These are phyloP conservation scores for Beauveria sp. DNA, from an alignment of 2,329 filamentous ascomycete genomes.

Conservation along the genomic window DNA sequence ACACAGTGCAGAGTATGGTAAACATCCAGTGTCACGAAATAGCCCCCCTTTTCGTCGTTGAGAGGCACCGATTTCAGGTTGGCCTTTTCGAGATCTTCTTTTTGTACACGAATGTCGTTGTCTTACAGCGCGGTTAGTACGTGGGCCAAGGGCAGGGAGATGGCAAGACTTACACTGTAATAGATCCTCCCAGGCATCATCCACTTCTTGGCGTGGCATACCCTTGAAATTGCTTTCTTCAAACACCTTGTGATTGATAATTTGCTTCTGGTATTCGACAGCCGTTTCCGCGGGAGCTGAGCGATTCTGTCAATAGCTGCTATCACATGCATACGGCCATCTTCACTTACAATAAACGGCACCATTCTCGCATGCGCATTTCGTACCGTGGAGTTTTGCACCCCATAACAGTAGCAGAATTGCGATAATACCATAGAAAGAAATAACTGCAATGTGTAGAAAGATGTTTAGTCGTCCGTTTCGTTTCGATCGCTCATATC, in stretches of 20 bases:
- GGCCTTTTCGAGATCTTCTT: constrained; percentile 10
- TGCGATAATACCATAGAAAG: neutral
- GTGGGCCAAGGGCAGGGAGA: no score
- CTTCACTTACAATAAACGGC: constrained; percentile 7
- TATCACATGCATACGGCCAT: neutral
- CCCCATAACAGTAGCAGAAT: constrained; percentile 4
- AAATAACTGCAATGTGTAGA: neutral
- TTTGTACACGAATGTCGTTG: constrained; percentile 8
- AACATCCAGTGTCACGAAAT: constrained; percentile 12
- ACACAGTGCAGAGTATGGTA: constrained; percentile 13
- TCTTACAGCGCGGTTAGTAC: neutral
- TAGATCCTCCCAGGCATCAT: constrained; percentile 6
- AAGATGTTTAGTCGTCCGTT: neutral
- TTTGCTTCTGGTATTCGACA: constrained; percentile 8
- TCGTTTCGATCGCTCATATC: neutral
- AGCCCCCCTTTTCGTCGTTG: constrained; percentile 12
- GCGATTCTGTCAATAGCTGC: neutral
- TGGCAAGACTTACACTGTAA: neutral
- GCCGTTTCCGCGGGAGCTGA: constrained; percentile 9
- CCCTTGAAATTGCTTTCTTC: constrained; percentile 6
- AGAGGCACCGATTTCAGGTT: constrained; percentile 9
- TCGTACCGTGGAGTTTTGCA: neutral
- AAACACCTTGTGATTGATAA: neutral
- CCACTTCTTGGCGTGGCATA: constrained; percentile 6
- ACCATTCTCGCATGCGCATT: constrained; percentile 1